Evolutionary conservation across 768 basidiomycete genomes (phyloP).

Genomic region (Leucocoprinus sp.): DNA sequence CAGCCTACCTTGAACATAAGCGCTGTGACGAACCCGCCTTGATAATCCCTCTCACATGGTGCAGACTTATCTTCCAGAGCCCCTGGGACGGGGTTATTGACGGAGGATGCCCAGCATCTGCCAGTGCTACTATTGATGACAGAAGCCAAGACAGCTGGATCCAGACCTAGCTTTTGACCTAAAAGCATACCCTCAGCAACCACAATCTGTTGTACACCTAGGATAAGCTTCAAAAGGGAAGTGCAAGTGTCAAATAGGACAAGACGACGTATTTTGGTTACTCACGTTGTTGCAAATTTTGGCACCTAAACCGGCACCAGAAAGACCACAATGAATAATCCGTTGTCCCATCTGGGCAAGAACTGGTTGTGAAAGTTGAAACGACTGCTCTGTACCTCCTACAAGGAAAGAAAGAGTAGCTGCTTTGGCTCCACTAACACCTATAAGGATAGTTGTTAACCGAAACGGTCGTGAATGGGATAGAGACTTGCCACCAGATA

Average conservation of each 20-base stretch:
- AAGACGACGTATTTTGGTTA: conserved; percentile 23
- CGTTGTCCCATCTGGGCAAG: conserved; percentile 73
- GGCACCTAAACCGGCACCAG: conserved; percentile 75
- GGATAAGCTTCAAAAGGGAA: conserved; percentile 36
- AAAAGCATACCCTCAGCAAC: conserved; percentile 88
- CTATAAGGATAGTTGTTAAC: conserved; percentile 25
- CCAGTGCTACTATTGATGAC: conserved; percentile 86
- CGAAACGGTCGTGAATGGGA: not conserved
- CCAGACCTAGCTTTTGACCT: conserved; percentile 73
- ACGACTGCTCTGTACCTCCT: conserved; percentile 61
- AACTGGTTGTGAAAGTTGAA: conserved; percentile 46
- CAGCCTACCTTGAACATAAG: conserved; percentile 71
- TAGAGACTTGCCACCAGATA: conserved; percentile 69
- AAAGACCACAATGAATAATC: conserved; percentile 76
- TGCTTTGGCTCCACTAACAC: conserved; percentile 80
- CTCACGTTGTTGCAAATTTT: conserved; percentile 86
- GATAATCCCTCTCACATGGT: conserved; percentile 76
- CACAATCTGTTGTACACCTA: conserved; percentile 76
- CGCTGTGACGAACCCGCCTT: conserved; percentile 78
- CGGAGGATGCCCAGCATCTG: conserved; percentile 73
- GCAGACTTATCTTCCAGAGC: conserved; percentile 65
- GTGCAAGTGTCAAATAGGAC: conserved; percentile 13
- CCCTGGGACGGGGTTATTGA: conserved; percentile 82
- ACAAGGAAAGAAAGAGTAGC: conserved; percentile 89
- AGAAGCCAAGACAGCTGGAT: conserved; percentile 65